Evolutionary conservation across 2,329 filamentous ascomycete genomes (phyloP), one percentile per base, ranked within the genome.

Genomic region (Penicillium sp.): DNA sequence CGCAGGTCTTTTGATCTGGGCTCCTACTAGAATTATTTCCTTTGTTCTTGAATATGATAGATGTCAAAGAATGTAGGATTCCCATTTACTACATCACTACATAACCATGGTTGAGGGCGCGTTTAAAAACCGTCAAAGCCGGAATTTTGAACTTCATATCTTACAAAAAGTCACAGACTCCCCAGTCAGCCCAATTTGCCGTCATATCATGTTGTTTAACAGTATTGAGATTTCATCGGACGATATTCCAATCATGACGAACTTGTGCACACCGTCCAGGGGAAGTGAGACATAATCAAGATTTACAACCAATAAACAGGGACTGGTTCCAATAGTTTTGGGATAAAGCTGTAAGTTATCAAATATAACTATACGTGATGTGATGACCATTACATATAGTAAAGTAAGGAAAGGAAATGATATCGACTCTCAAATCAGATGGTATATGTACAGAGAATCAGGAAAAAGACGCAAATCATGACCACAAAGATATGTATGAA

Each of bases 361-460:
- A 48, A 6, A 35, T 47, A 42, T n/a, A 36, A 5, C 13, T 32
- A 30, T n/a, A 35, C 5, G 29, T 8, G 10, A 30, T 8, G 13
- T 10, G 13, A 34, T 1, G 38, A 41, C 11, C 16, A 46, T 1
- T 29, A 23, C 6, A 9, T 32, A 13, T 30, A 13, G 26, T 35
- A 29, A 32, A 40, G 10, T 46, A 51, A 39, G 42, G 49, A 55
- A 43, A 56, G 45, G 43, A 46, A n/a, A 45, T 36, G 44, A 57
- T 64, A 59, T 62, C 46, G 58, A 63, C 62, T 56, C 58, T 38
- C 23, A 51, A 57, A 46, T 51, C 43, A 55, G 13, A 34, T 61
- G 61, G 62, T 65, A 62, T 65, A 66, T 66, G 62, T 66, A 65
- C 64, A 66, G 23, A 58, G 58, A 65, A 62, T 42, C 40, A 48